Evolutionary conservation across 768 basidiomycete genomes (phyloP).

Genomic region (Crepidotus variabilis): DNA sequence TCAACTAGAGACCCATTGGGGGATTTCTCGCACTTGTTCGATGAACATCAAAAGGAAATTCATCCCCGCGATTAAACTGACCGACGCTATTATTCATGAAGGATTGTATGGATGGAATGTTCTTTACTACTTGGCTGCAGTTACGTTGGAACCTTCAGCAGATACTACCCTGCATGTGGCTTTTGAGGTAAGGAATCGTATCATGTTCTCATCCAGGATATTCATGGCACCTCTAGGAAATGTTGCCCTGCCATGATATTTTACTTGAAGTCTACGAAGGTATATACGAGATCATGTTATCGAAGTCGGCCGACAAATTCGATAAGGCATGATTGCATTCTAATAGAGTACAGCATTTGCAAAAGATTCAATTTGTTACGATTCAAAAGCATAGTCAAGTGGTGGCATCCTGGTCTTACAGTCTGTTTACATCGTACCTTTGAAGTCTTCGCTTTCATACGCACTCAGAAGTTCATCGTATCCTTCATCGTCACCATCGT

Average conservation of each 20-base stretch:
- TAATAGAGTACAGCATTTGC: constrained; percentile 1
- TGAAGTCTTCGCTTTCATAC: constrained; percentile 72
- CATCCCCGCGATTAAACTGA: constrained; percentile 50
- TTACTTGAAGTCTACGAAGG: constrained; percentile 56
- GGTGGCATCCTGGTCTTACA: neutral
- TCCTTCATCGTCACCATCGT: constrained; percentile 75
- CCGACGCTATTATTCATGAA: constrained; percentile 72
- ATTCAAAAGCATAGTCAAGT: neutral
- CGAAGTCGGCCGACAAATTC: constrained; percentile 5
- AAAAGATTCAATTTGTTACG: neutral
- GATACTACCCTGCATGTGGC: constrained; percentile 44
- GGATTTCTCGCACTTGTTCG: constrained; percentile 36
- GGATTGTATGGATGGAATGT: constrained; percentile 70
- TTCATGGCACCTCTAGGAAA: constrained; percentile 40
- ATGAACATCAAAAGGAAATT: constrained; percentile 45
- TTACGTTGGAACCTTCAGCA: constrained; percentile 29
- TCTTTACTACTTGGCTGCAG: constrained; percentile 58
- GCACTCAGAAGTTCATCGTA: constrained; percentile 78
- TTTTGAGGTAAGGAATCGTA: constrained; percentile 46
- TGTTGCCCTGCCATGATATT: constrained; percentile 60
- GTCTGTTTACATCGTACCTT: neutral
- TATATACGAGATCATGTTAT: constrained; percentile 44
- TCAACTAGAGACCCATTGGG: constrained; percentile 70
- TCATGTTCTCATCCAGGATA: neutral
- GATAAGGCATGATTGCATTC: neutral